Evolutionary conservation across 164 flowering plant species (phyloP).

Genomic region (Vitis rotundifolia): DNA sequence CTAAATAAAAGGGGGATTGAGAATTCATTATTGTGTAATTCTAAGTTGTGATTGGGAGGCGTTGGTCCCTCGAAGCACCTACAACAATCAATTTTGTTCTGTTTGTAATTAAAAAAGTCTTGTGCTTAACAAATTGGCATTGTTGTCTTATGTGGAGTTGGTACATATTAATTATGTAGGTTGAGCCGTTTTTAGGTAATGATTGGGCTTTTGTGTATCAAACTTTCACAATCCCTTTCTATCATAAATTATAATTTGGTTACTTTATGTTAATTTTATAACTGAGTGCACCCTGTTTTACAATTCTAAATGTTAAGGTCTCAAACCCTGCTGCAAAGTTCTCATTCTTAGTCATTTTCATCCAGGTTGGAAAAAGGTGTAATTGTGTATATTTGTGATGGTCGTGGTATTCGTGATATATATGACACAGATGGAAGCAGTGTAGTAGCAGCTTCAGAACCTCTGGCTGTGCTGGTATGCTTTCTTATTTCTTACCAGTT

Average conservation of each 20-base stretch:
- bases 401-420: constrained; percentile 92
- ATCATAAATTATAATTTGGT: not conserved
- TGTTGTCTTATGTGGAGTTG: too few species aligned
- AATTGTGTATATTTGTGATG: constrained; percentile 93
- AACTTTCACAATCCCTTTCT: not conserved
- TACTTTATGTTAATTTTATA: not conserved
- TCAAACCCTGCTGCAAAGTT: not conserved
- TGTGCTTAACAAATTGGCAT: too few species aligned
- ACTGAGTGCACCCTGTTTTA: not conserved
- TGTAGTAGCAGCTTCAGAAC: constrained; percentile 83
- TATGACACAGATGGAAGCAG: constrained; percentile 92
- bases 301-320: not conserved
- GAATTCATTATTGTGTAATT: too few species aligned
- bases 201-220: not conserved
- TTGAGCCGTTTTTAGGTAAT: too few species aligned
- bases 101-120: too few species aligned
- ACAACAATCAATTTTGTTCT: too few species aligned
- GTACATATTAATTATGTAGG: too few species aligned
- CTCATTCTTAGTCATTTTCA: not conserved
- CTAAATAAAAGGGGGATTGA: too few species aligned
- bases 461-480: constrained; percentile 86
- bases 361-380: constrained; percentile 96
- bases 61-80: too few species aligned
- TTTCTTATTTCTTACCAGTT: not conserved
- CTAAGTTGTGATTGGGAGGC: too few species aligned